Percentiles rank a stretch among this genome's conserved stretches.
These are phyloP conservation scores for Talaromyces sp. DNA, from an alignment of 2,329 filamentous ascomycete species.

Conservation along the genomic window DNA sequence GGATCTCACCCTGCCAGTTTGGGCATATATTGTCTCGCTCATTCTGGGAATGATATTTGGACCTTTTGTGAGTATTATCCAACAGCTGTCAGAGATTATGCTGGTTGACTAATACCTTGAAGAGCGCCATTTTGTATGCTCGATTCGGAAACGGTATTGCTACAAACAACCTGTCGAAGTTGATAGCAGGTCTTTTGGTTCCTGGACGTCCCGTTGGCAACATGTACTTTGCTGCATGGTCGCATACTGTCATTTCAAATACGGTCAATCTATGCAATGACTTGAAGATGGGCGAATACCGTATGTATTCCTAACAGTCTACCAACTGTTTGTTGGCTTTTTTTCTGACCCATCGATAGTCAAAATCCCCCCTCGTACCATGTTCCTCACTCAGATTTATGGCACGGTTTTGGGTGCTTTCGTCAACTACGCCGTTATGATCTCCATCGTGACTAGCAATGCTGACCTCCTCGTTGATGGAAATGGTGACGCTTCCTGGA, in stretches of 20 bases:
- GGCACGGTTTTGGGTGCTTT: conserved; percentile 14
- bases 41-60: conserved; percentile 25
- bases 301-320: conserved; percentile 30
- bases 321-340: neutral
- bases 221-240: conserved; percentile 57
- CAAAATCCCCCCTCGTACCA: conserved; percentile 15
- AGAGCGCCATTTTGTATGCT: conserved; percentile 51
- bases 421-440: conserved; percentile 16
- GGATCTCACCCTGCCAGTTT: conserved; percentile 27
- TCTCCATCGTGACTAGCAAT: conserved; percentile 10
- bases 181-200: conserved; percentile 50
- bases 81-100: neutral
- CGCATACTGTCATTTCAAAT: conserved; percentile 52
- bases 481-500: conserved; percentile 15
- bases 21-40: conserved; percentile 29
- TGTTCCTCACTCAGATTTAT: conserved; percentile 16
- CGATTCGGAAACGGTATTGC: conserved; percentile 54
- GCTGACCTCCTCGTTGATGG: conserved; percentile 6
- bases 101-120: neutral
- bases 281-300: conserved; percentile 56
- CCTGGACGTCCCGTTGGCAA: conserved; percentile 51
- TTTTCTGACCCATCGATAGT: conserved; percentile 6
- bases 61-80: conserved; percentile 18
- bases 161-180: conserved; percentile 56
- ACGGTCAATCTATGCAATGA: conserved; percentile 49